Evolutionary conservation across 768 basidiomycete species (phyloP).

Genomic region (Postia placenta): DNA sequence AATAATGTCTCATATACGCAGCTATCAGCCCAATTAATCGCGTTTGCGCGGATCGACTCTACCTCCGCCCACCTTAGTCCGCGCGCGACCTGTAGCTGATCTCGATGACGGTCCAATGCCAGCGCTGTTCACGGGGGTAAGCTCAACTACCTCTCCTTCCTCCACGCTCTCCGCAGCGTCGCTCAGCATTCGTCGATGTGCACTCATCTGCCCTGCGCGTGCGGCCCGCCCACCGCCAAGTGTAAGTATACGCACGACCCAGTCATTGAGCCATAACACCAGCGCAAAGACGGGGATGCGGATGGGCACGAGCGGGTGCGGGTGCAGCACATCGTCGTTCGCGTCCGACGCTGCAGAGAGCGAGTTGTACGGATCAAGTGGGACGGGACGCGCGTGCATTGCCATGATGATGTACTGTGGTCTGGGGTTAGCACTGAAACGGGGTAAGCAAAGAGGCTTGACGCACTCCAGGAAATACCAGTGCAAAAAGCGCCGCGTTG

Average conservation of each 20-base stretch:
- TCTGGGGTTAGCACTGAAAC: no score
- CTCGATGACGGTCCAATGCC: not conserved
- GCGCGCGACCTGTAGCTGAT: not conserved
- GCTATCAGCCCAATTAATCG: constrained; percentile 3
- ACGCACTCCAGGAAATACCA: constrained; percentile 73
- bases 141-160: constrained; percentile 42
- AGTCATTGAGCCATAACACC: constrained; percentile 72
- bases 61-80: constrained; percentile 3
- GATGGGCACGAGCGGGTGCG: constrained; percentile 75
- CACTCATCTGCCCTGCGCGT: constrained; percentile 14
- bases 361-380: constrained; percentile 72
- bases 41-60: constrained; percentile 7
- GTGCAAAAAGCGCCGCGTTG: constrained; percentile 78
- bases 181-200: constrained; percentile 19
- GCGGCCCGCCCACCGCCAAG: constrained; percentile 34
- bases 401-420: constrained; percentile 81
- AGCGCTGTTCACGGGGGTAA: constrained; percentile 9
- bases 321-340: constrained; percentile 45
- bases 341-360: constrained; percentile 23
- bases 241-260: constrained; percentile 56
- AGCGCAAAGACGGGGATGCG: constrained; percentile 70
- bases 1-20: not conserved
- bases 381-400: constrained; percentile 68
- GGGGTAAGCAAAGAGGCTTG: not conserved
- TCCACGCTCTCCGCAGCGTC: constrained; percentile 56